Percentiles rank a stretch among this genome's conserved stretches.
Conservation (phyloP, 2,329 filamentous ascomycete genomes). For the Sporothrix brasiliensis region DNA sequence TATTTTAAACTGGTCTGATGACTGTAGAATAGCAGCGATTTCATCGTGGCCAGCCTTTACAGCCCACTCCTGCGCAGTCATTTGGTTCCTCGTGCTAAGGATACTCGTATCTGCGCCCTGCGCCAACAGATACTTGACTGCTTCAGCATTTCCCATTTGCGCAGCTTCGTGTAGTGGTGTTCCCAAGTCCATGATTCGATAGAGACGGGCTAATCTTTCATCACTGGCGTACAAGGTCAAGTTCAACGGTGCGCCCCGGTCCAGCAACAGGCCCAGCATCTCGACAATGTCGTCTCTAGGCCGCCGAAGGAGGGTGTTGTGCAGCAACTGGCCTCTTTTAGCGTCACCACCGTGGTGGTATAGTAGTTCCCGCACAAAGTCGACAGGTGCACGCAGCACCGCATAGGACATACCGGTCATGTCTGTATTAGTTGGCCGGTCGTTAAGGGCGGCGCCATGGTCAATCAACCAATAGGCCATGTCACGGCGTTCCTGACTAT, state of each 20-base stretch:
- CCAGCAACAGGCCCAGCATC: slow-evolving; percentile 6
- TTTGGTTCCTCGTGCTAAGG: slow-evolving; percentile 14
- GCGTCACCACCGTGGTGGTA: slow-evolving; percentile 15
- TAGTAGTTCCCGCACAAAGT: slow-evolving; percentile 25
- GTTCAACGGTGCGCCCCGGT: slow-evolving; percentile 27
- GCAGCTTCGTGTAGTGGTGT: slow-evolving; percentile 23
- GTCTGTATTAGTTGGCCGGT: slow-evolving; percentile 11
- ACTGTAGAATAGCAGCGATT: slow-evolving; percentile 42
- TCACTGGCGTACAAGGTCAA: slow-evolving; percentile 26
- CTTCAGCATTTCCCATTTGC: slow-evolving; percentile 18
- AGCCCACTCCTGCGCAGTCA: slow-evolving; percentile 26
- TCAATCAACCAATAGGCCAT: slow-evolving; percentile 23
- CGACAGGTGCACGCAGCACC: slow-evolving; percentile 13
- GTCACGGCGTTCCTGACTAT: slow-evolving; percentile 18
- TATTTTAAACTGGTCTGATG: slow-evolving; percentile 20
- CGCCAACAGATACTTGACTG: slow-evolving; percentile 18
- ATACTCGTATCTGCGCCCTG: slow-evolving; percentile 25
- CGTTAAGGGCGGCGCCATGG: slow-evolving; percentile 25
- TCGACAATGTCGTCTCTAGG: slow-evolving; percentile 42
- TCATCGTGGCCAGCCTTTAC: slow-evolving; percentile 21
- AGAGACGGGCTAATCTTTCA: neutral
- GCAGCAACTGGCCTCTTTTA: slow-evolving; percentile 23
- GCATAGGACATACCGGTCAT: slow-evolving; percentile 26
- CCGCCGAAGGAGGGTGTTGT: slow-evolving; percentile 1
- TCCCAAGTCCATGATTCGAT: neutral